Evolutionary conservation across 2,329 filamentous ascomycete species (phyloP).

Genomic region (Didymella segeticola): DNA sequence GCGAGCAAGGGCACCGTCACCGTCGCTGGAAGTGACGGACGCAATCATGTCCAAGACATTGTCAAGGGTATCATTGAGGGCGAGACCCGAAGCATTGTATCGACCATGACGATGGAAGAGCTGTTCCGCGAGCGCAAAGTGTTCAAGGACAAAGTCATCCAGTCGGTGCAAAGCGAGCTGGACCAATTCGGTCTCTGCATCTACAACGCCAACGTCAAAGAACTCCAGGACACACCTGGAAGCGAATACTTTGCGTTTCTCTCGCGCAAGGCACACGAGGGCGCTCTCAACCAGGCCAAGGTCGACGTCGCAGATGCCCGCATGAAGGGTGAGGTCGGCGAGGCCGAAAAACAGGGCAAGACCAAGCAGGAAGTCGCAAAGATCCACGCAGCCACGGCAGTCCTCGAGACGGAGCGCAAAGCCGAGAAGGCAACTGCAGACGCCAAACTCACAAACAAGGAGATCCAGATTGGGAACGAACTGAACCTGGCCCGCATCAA

Average conservation of each 20-base stretch:
- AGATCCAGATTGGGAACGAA: conserved; percentile 75
- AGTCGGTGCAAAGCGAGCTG: conserved; percentile 77
- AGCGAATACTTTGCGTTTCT: conserved; percentile 85
- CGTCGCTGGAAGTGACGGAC: conserved; percentile 50
- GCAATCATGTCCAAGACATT: conserved; percentile 80
- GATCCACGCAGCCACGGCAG: conserved; percentile 84
- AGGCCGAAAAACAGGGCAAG: conserved; percentile 78
- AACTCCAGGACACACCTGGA: conserved; percentile 81
- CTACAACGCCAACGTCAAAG: conserved; percentile 81
- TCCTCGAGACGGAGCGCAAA: conserved; percentile 83
- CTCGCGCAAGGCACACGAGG: conserved; percentile 83
- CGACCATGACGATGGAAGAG: conserved; percentile 91
- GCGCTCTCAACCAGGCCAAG: conserved; percentile 80
- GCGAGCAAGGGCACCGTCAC: conserved; percentile 48
- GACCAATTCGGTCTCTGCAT: conserved; percentile 68
- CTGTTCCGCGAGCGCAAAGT: conserved; percentile 79
- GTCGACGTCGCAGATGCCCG: conserved; percentile 65
- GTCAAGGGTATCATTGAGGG: conserved; percentile 91
- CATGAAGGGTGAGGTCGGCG: conserved; percentile 74
- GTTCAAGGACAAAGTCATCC: conserved; percentile 72
- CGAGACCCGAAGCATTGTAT: conserved; percentile 82
- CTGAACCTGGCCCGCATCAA: conserved; percentile 78
- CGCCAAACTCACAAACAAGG: conserved; percentile 73
- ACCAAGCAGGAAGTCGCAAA: conserved; percentile 87
- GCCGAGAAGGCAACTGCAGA: conserved; percentile 81